A percentile compares a stretch with the other conserved stretches of the same genome.
Evolutionary conservation across 129 eudicot species (phyloP).

Genomic region (Silybum marianum): DNA sequence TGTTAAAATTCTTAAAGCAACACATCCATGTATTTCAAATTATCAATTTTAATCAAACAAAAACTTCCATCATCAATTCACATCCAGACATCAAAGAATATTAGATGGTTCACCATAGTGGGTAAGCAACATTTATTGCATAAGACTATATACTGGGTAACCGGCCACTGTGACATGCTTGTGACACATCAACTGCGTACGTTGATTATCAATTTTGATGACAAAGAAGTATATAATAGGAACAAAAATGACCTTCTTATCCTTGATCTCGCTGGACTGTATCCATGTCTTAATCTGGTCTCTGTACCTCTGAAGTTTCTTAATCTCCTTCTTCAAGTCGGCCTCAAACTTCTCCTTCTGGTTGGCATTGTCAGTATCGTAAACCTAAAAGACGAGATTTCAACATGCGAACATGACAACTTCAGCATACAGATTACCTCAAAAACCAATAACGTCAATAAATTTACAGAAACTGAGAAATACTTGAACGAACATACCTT

Average conservation of each 20-base stretch:
- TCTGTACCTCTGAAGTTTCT: slow-evolving; percentile 92
- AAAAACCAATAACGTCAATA: background rate
- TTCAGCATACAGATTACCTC: background rate
- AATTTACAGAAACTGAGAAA: background rate
- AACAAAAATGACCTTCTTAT: slow-evolving; percentile 71
- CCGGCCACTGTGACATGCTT: background rate
- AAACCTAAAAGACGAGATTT: slow-evolving; percentile 55
- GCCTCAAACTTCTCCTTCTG: slow-evolving; percentile 99
- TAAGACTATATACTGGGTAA: background rate
- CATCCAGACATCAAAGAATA: background rate
- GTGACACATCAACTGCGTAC: background rate
- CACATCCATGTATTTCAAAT: background rate
- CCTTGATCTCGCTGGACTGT: slow-evolving; percentile 98
- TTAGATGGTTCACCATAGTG: background rate
- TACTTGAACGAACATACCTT: slow-evolving; percentile 55
- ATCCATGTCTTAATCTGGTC: slow-evolving; percentile 99
- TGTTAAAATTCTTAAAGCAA: background rate
- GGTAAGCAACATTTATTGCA: background rate
- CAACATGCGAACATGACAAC: background rate
- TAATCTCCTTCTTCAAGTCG: slow-evolving; percentile 98
- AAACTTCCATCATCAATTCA: background rate
- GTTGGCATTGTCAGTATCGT: slow-evolving; percentile 93
- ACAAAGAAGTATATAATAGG: background rate
- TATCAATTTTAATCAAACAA: background rate
- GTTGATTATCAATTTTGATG: background rate